Evolutionary conservation across 139 green algal species (phyloP), one percentile per base, ranked within the genome.

Genomic region (Spirogloea muscicola): DNA sequence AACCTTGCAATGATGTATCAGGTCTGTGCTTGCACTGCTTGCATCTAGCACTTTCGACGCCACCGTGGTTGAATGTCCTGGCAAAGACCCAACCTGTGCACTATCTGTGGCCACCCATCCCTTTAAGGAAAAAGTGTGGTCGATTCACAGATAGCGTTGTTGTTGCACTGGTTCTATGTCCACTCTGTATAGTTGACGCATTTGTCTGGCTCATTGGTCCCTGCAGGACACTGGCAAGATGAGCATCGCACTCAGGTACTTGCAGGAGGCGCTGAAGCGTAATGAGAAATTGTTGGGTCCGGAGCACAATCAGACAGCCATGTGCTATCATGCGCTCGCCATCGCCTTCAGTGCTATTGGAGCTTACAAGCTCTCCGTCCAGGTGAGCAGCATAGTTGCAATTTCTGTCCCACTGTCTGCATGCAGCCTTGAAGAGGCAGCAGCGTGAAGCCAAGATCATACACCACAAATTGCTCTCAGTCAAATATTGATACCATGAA

Each of bases 1-100:
- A 86, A 86, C 63, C 63, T 86, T 27, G 80, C 80, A 25, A 84
- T 86, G 76, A 81, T 74, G 42, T 82, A 80, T 58, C 75, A 82
- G 64, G 73, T 80, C 10, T 16, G 16, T 16, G 13, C 31, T 64
- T 16, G 13, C 43, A 16, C 43, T 16, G 10, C 43, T 51, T 16
- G 16, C 43, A 10, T 51, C 43, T 16, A 10, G 16, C 43, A 10
- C 16, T 51, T 16, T 25, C 43, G 43, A 51, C 16, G 16, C 16
- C 43, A 51, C 16, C 16, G 13, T 51, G 10, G 16, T 16, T 51
- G 43, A 51, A 16, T 51, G 43, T 10, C 10, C 10, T 9, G 31
- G 49, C 25, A 52, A 10, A 52, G 43, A 52, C 43, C 10, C 33
- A 27, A 36, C 6, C 1, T 58, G 49, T 58, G 49, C 25, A n/a